Evolutionary conservation across 1,284 basidiomycete species (phyloP).

Genomic region (Athelia psychrophila): DNA sequence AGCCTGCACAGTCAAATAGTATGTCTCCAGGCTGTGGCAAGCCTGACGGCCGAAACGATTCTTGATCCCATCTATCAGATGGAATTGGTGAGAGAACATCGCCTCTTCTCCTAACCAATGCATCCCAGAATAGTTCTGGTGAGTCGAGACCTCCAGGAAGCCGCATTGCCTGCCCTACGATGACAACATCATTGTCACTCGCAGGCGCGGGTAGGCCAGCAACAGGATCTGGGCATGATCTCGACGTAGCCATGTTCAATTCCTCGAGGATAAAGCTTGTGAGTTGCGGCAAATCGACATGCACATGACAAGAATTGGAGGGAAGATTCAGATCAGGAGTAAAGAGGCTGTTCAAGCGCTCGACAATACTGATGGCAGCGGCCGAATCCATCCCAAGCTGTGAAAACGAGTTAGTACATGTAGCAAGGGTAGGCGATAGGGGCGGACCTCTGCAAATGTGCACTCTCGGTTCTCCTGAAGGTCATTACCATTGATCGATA

Average conservation of each 20-base stretch:
- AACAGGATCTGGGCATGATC: constrained; percentile 4
- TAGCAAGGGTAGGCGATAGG: neutral
- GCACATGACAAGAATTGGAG: constrained; percentile 30
- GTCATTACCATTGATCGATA: too few species aligned
- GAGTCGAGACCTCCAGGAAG: constrained; percentile 30
- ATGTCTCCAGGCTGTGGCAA: constrained; percentile 23
- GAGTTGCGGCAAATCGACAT: constrained; percentile 27
- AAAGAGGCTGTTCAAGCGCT: constrained; percentile 21
- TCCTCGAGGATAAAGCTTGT: constrained; percentile 19
- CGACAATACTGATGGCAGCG: constrained; percentile 29
- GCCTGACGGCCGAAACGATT: constrained; percentile 20
- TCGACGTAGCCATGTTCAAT: constrained; percentile 8
- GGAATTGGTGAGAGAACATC: constrained; percentile 28
- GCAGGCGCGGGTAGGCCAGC: neutral
- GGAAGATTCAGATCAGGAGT: constrained; percentile 24
- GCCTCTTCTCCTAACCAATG: constrained; percentile 26
- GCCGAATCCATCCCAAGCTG: constrained; percentile 13
- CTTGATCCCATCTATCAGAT: constrained; percentile 32
- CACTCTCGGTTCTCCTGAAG: constrained; percentile 7
- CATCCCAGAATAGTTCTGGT: constrained; percentile 27
- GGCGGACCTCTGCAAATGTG: constrained; percentile 29
- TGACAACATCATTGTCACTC: constrained; percentile 25
- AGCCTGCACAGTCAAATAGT: constrained; percentile 29
- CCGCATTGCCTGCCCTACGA: constrained; percentile 32
- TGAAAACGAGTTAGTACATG: constrained; percentile 7